Evolutionary conservation across 352 stramenopile genomes (phyloP).

Genomic region (Pythium aquatile): DNA sequence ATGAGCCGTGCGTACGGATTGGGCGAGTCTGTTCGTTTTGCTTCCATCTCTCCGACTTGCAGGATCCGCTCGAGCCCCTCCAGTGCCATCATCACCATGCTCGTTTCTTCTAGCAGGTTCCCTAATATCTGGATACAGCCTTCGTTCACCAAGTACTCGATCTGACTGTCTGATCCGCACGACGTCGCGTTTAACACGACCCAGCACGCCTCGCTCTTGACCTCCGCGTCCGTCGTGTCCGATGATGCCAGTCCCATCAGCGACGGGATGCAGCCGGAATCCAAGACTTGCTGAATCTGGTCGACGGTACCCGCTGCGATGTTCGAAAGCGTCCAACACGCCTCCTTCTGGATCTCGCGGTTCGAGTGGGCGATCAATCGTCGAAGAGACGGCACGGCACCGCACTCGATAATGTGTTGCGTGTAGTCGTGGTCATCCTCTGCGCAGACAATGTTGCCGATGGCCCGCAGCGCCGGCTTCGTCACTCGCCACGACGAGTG

Average conservation of each 20-base stretch:
- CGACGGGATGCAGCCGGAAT: conserved; percentile 94
- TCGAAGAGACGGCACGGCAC: conserved; percentile 92
- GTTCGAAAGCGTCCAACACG: conserved; percentile 95
- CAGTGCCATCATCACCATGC: conserved; percentile 99
- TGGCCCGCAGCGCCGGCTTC: conserved; percentile 95
- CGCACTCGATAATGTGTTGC: conserved; percentile 96
- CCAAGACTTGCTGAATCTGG: conserved; percentile 97
- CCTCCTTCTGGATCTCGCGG: conserved; percentile 98
- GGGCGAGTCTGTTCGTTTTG: conserved; percentile 75
- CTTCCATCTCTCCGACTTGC: conserved; percentile 91
- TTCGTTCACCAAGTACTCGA: conserved; percentile 87
- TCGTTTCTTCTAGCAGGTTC: conserved; percentile 94
- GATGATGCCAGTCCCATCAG: conserved; percentile 93
- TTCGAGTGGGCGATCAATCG: conserved; percentile 95
- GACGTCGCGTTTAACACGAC: conserved; percentile 98
- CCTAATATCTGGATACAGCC: conserved; percentile 86
- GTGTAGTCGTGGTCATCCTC: conserved; percentile 94
- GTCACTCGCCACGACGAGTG: conserved; percentile 94
- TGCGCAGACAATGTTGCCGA: conserved; percentile 99
- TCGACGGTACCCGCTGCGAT: conserved; percentile 97
- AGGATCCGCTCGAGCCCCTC: conserved; percentile 97
- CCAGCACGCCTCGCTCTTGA: conserved; percentile 98
- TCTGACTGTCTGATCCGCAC: conserved; percentile 96
- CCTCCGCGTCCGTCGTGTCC: conserved; percentile 92
- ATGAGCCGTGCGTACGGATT: conserved; percentile 91